Conservation (phyloP, 345 rosid genomes). For the Rubroshorea leprosula region DNA sequence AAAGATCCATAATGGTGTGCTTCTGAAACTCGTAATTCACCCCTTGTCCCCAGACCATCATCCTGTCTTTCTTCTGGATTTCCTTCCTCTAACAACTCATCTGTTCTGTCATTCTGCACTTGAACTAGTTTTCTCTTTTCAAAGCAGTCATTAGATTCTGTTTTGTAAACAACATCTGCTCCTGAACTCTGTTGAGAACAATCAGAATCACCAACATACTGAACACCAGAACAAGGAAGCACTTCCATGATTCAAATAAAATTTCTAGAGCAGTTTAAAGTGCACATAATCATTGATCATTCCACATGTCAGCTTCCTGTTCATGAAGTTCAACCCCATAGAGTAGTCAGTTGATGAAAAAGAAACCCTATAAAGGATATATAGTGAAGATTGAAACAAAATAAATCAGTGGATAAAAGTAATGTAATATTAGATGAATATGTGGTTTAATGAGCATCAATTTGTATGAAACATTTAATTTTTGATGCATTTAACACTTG, state of each 20-base stretch:
- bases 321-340: conserved; percentile 17
- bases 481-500: not conserved
- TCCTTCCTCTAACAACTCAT: conserved; percentile 32
- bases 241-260: conserved; percentile 47
- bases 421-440: not conserved
- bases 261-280: conserved; percentile 9
- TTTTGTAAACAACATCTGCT: conserved; percentile 21
- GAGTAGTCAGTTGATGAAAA: conserved; percentile 12
- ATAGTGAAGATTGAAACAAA: not conserved
- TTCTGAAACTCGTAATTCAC: conserved; percentile 31
- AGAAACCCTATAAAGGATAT: not conserved
- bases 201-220: conserved; percentile 40
- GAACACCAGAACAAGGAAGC: conserved; percentile 49
- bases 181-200: conserved; percentile 33
- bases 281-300: conserved; percentile 16
- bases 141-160: conserved; percentile 30
- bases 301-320: conserved; percentile 23
- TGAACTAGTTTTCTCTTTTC: conserved; percentile 34
- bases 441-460: not conserved
- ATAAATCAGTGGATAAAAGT: not conserved
- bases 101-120: conserved; percentile 28
- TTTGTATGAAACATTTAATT: too few species aligned
- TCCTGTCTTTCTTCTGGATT: conserved; percentile 25
- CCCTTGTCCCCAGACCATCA: conserved; percentile 28
- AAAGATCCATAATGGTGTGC: conserved; percentile 37